Evolutionary conservation across 768 basidiomycete genomes (phyloP).

Genomic region (Boletus reticulatus): DNA sequence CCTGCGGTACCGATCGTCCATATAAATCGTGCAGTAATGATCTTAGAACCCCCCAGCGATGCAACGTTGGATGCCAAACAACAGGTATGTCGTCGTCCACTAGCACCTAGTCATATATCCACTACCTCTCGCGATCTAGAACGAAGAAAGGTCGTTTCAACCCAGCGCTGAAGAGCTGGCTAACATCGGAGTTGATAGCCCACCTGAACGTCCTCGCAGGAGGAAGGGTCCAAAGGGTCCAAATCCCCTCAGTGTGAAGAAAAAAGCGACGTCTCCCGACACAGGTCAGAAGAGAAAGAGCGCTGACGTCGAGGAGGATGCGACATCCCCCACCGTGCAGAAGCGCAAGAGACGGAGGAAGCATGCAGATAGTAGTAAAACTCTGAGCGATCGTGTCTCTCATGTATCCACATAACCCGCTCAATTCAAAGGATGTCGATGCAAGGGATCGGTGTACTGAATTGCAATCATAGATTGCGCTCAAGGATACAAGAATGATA

Average conservation of each 20-base stretch:
- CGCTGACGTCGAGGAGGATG: background rate
- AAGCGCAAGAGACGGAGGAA: conserved; percentile 29
- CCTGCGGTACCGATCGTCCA: conserved; percentile 90
- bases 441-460: background rate
- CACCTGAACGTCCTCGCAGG: conserved; percentile 46
- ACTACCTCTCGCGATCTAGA: conserved; percentile 37
- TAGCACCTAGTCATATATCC: background rate
- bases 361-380: background rate
- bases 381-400: background rate
- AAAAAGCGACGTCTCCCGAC: conserved; percentile 51
- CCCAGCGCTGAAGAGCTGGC: conserved; percentile 49
- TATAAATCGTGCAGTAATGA: conserved; percentile 88
- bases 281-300: conserved; percentile 21
- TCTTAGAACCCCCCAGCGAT: conserved; percentile 87
- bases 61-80: conserved; percentile 70
- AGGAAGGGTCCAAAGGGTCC: conserved; percentile 78
- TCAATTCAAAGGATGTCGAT: background rate
- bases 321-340: background rate
- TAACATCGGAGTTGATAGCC: conserved; percentile 36
- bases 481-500: conserved; percentile 4
- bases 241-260: conserved; percentile 91
- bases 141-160: conserved; percentile 59
- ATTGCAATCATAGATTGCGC: background rate
- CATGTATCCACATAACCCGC: background rate
- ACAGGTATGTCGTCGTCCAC: conserved; percentile 40